Base-by-base conservation (phyloP, 306 rosid genomes). In the Dalbergia cultrata region DNA sequence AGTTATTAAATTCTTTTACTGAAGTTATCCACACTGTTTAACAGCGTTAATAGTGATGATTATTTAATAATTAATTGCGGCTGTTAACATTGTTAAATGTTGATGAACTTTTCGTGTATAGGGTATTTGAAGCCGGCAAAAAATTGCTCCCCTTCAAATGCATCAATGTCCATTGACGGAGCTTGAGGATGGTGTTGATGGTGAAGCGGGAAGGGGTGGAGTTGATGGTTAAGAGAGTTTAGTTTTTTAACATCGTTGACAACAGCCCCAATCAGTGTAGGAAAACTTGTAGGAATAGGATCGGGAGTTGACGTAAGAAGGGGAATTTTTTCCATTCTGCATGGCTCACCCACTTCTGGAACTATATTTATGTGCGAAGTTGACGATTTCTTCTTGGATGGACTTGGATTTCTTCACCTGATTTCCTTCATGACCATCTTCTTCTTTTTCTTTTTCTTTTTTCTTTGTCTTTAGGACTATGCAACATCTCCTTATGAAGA, bases 351-450 rank as follows among this genome's bases (percentile, higher is more conserved):
- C 33, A 49, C 60, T 75, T 67, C 81, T 47, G 72, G 80, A 31
- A 44, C 22, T 75, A 74, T 39, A 35, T 84, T 78, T 3, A 82
- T 77, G 57, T 90, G 89, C 0, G 99, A 93, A 57, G 89, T 80
- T 6, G 99, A 93, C 82, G 99, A 93, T 75, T 82, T 84, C 34
- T 83, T 91, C 94, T 89, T 92, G 98, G 26, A 80, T 61, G 11
- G 54, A 39, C 70, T 76, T 76, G 0, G 72, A 62, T 47, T 85
- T 90, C n/a, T 52, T 90, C 76, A 68, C 73, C 17, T 82, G 45
- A 76, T 44, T 82, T 14, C 59, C 52, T 45, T 14, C 87, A 65
- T 62, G 59, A 16, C n/a, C 59, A 12, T 66, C 58, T 9, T 54
- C 34, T 9, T 70, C 45, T 26, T 52, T 59, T 66, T 69, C 18